A percentile compares a stretch with the other conserved stretches of the same genome.
phyloP scores from a whole-genome alignment of 2,329 filamentous ascomycete genomes.

The Aspergillus texensis region DNA sequence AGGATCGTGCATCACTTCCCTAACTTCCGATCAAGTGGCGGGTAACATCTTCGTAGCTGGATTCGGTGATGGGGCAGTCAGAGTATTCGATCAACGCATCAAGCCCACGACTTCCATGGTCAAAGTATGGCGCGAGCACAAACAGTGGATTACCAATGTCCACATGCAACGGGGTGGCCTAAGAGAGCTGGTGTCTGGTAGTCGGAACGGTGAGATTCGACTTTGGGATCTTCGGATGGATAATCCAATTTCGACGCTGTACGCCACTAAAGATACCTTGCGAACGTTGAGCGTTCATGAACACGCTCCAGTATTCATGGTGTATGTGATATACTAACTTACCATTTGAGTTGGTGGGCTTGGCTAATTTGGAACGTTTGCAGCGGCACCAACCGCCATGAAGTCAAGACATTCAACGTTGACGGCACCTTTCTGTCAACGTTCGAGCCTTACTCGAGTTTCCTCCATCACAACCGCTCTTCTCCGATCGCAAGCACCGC shows the following conservation, averaged over 20 bases:
- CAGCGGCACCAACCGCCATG: conserved; percentile 84
- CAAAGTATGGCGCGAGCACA: conserved; percentile 94
- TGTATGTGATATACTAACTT: conserved; percentile 61
- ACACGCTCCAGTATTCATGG: conserved; percentile 91
- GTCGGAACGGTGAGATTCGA: conserved; percentile 88
- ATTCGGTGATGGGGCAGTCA: conserved; percentile 91
- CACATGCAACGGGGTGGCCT: conserved; percentile 96
- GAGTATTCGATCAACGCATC: conserved; percentile 88
- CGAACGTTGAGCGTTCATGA: conserved; percentile 91
- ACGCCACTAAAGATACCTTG: conserved; percentile 74
- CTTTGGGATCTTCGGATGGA: conserved; percentile 96
- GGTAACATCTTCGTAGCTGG: conserved; percentile 95
- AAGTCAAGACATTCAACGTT: conserved; percentile 90
- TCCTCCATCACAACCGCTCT: conserved; percentile 77
- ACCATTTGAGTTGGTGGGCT: conserved; percentile 1
- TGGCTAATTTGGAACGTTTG: conserved; percentile 15
- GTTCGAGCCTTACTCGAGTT: conserved; percentile 87
- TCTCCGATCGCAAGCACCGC: conserved; percentile 84
- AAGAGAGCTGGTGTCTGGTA: conserved; percentile 86
- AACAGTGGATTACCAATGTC: conserved; percentile 92
- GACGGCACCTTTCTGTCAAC: conserved; percentile 77
- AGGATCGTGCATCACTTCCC: conserved; percentile 89
- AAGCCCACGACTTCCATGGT: conserved; percentile 89
- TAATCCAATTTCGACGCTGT: conserved; percentile 70
- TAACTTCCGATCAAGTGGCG: conserved; percentile 97